A percentile compares a stretch with the other conserved stretches of the same genome.
Conservation (phyloP, 2,329 filamentous ascomycete species). For the Aspergillus texensis region DNA sequence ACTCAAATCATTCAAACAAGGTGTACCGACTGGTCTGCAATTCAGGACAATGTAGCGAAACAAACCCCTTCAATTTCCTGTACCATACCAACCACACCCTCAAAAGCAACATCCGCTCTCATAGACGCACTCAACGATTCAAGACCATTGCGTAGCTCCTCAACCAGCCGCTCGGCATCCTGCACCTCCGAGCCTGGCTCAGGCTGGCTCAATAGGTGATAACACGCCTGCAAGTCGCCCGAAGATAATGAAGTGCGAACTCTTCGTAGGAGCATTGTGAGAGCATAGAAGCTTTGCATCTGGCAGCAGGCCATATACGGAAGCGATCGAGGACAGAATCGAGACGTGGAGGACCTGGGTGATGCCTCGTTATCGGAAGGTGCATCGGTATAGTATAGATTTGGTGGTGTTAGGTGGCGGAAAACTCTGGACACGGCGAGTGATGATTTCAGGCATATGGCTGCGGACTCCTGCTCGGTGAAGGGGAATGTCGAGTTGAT, state of each 20-base stretch:
- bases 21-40: too few species aligned
- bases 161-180: slow-evolving; percentile 26
- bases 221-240: slow-evolving; percentile 21
- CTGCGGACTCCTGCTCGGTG: slow-evolving; percentile 26
- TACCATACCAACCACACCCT: slow-evolving; percentile 26
- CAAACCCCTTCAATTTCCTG: slow-evolving; percentile 22
- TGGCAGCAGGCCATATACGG: slow-evolving; percentile 26
- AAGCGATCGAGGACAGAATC: slow-evolving; percentile 18
- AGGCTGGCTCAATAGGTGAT: slow-evolving; percentile 23
- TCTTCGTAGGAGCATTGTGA: slow-evolving; percentile 27
- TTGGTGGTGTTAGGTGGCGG: slow-evolving; percentile 20
- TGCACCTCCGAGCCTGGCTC: slow-evolving; percentile 23
- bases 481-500: slow-evolving; percentile 25
- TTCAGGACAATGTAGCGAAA: not conserved
- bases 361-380: not conserved
- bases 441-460: slow-evolving; percentile 29
- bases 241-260: slow-evolving; percentile 22
- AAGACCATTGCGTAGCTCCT: slow-evolving; percentile 26
- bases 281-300: slow-evolving; percentile 28
- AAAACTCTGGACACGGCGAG: slow-evolving; percentile 22
- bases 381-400: not conserved
- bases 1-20: not conserved
- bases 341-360: not conserved
- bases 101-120: slow-evolving; percentile 25
- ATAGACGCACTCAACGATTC: slow-evolving; percentile 19